Evolutionary conservation across 257 asterid genomes (phyloP).

Genomic region (Primulina tabacum): DNA sequence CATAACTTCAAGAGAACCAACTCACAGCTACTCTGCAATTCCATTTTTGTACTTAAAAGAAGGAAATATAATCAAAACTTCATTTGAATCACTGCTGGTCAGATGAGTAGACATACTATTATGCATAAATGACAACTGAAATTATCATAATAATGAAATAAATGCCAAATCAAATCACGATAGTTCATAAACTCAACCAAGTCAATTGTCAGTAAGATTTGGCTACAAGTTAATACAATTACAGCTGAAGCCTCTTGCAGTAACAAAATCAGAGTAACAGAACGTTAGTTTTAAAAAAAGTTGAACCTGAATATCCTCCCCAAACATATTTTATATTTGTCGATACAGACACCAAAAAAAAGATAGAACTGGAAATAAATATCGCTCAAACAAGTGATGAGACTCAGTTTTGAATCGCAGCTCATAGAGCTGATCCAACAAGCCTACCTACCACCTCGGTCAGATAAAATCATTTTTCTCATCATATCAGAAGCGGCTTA

Average conservation of each 20-base stretch:
- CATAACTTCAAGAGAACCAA: neutral
- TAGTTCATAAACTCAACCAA: neutral
- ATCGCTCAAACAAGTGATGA: neutral
- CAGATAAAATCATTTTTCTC: neutral
- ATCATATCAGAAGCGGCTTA: neutral
- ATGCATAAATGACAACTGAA: neutral
- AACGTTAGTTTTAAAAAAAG: too few species aligned
- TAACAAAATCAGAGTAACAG: neutral
- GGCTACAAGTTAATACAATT: neutral
- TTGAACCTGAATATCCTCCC: neutral
- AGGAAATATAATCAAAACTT: neutral
- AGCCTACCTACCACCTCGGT: neutral
- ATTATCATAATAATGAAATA: neutral
- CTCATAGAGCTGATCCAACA: neutral
- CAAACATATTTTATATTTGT: too few species aligned
- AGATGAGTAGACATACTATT: neutral
- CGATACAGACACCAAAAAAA: neutral
- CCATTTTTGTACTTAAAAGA: neutral
- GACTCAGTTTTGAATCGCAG: neutral
- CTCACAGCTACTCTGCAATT: neutral
- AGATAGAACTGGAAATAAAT: neutral
- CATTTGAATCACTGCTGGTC: neutral
- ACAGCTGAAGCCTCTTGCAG: neutral
- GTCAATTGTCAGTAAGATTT: neutral
- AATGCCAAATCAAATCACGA: neutral